Base-by-base conservation (phyloP, 1,139 yeast species). In the Insectozyma bohioensis region DNA sequence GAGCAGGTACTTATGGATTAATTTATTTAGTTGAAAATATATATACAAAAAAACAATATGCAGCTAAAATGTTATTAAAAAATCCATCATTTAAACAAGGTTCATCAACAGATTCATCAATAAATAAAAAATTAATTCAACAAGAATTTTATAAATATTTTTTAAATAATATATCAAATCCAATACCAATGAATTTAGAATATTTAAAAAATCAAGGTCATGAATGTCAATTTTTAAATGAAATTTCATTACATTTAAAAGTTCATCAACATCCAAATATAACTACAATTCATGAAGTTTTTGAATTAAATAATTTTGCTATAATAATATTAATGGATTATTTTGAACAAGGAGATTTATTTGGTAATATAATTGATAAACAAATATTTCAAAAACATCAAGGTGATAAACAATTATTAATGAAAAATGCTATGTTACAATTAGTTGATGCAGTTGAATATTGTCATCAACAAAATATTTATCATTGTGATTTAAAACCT, bases 401-500 rank as follows among this genome's bases (percentile, higher is more conserved):
- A 26, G 40, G 36, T 13, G 48, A 55, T 33, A 54, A 54, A 30
- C 66, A 55, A 40, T 39, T 56, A 26, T 56, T 81, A 45, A 78
- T 85, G 63, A 84, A 83, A 51, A 72, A 75, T 35, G 85, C 85
- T 26, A 85, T 87, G 54, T 56, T 80, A 18, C 96, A 88, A 56
- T 62, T 88, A 31, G 63, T 86, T 12, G 86, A 83, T 40, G 95
- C 81, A 1, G 67, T 88, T 20, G 68, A 72, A 27, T 81, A 78
- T 56, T 84, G 95, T 51, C 86, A 83, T 47, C 62, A 71, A 9
- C 63, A 68, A 26, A 76, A 78, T 22, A 75, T 88, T 10, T 88
- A 75, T 50, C 97, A 88, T 54, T 88, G 97, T 57, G 97, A 88
- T 56, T 71, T 88, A 47, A 87, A 88, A 58, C 97, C 97, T 1